A percentile compares a stretch with the other conserved stretches of the same genome.
phyloP scores from a whole-genome alignment of 2,329 filamentous ascomycete species.

The Trichophyton schoenleinii region DNA sequence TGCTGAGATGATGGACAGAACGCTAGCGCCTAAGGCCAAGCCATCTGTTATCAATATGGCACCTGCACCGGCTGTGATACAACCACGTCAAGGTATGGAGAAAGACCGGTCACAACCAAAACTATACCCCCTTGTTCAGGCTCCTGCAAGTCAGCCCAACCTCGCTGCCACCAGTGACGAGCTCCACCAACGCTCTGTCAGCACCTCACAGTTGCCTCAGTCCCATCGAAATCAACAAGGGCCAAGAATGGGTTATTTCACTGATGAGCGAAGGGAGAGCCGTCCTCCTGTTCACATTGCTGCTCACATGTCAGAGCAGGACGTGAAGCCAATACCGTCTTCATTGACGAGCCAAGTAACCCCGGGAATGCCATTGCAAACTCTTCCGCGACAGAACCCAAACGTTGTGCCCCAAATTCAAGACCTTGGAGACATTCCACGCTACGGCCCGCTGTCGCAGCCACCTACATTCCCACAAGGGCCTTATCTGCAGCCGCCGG shows the following conservation, averaged over 20 bases:
- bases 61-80: conserved; percentile 19
- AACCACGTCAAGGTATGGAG: conserved; percentile 23
- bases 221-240: conserved; percentile 26
- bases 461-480: conserved; percentile 18
- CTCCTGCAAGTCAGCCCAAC: conserved; percentile 20
- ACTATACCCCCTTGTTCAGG: conserved; percentile 31
- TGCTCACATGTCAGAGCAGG: conserved; percentile 8
- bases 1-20: conserved; percentile 23
- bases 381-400: conserved; percentile 4
- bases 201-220: conserved; percentile 20
- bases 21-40: conserved; percentile 23
- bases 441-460: conserved; percentile 10
- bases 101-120: conserved; percentile 24
- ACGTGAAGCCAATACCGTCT: conserved; percentile 7
- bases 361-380: not conserved
- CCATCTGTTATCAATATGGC: conserved; percentile 16
- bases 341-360: not conserved
- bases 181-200: conserved; percentile 20
- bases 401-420: conserved; percentile 1
- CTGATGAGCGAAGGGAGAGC: conserved; percentile 28
- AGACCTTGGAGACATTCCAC: conserved; percentile 7
- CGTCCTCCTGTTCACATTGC: conserved; percentile 11
- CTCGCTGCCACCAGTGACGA: conserved; percentile 25
- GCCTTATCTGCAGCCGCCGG: conserved; percentile 20
- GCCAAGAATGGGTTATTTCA: conserved; percentile 35